phyloP scores from a whole-genome alignment of 805 yeast genomes.

The Saccharomycopsis sp. region DNA sequence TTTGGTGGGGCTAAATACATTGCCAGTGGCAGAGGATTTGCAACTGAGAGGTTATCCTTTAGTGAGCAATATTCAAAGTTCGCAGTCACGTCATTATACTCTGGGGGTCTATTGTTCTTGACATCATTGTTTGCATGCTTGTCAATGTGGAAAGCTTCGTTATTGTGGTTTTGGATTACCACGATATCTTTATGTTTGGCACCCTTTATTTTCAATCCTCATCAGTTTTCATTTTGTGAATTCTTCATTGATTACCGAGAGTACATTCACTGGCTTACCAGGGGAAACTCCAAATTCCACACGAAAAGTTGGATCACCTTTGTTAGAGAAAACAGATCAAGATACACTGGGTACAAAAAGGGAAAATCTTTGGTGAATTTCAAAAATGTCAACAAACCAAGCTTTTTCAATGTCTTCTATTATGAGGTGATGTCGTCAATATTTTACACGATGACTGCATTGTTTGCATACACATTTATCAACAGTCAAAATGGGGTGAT shows the following conservation, averaged over 20 bases:
- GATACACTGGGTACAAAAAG: constrained; percentile 73
- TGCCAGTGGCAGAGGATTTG: constrained; percentile 82
- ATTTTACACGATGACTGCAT: constrained; percentile 70
- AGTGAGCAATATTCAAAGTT: constrained; percentile 66
- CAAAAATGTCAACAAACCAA: constrained; percentile 52
- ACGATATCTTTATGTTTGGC: constrained; percentile 79
- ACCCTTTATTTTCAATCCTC: constrained; percentile 95
- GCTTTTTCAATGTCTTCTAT: constrained; percentile 56
- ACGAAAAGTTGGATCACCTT: constrained; percentile 86
- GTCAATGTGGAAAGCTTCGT: constrained; percentile 85
- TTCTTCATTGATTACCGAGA: constrained; percentile 95
- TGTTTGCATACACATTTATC: constrained; percentile 69
- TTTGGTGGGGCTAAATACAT: constrained; percentile 85
- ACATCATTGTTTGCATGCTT: constrained; percentile 66
- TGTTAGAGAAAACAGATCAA: constrained; percentile 71
- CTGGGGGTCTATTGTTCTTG: constrained; percentile 73
- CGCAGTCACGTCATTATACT: constrained; percentile 74
- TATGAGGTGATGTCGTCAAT: constrained; percentile 67
- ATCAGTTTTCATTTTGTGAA: constrained; percentile 94
- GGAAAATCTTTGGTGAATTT: constrained; percentile 25
- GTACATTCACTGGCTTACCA: constrained; percentile 81
- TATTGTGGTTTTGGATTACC: constrained; percentile 96
- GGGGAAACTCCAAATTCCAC: constrained; percentile 86
- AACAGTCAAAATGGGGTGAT: constrained; percentile 82
- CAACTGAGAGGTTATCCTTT: constrained; percentile 72